A percentile compares a stretch with the other conserved stretches of the same genome.
Conservation (phyloP, 208 protist genomes). For the Wallacemonas sp. region DNA sequence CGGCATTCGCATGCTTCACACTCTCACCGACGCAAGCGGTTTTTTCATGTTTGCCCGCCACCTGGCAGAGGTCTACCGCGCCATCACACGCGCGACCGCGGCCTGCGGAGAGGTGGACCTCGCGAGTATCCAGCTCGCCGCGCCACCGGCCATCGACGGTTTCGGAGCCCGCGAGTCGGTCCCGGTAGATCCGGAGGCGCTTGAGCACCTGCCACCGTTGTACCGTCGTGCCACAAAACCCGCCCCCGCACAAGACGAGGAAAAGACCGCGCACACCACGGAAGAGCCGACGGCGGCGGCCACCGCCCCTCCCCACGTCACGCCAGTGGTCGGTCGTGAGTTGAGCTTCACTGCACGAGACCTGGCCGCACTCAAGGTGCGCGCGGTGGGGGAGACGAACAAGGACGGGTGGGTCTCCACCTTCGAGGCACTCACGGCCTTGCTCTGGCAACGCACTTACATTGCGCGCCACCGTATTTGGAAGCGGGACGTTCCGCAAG, state of each 20-base stretch:
- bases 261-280: no score
- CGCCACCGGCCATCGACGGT: constrained; percentile 8
- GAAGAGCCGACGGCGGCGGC: not conserved
- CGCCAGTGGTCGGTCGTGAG: constrained; percentile 11
- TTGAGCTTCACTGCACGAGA: constrained; percentile 19
- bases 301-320: not conserved
- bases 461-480: not conserved
- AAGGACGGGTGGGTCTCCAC: constrained; percentile 10
- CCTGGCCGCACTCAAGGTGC: constrained; percentile 15
- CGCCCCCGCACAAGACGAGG: no score
- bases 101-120: not conserved
- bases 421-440: constrained; percentile 20
- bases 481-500: not conserved
- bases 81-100: not conserved
- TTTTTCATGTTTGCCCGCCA: constrained; percentile 18
- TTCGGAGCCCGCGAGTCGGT: not conserved
- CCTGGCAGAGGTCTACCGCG: constrained; percentile 13
- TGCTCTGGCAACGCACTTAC: constrained; percentile 24
- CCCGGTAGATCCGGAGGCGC: not conserved
- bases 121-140: not conserved
- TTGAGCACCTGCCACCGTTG: not conserved
- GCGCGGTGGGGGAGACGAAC: not conserved
- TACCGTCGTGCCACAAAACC: not conserved
- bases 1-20: constrained; percentile 22
- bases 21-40: constrained; percentile 18